phyloP scores from a whole-genome alignment of 495 filamentous ascomycete genomes.

The Aspergillus haitiensis region DNA sequence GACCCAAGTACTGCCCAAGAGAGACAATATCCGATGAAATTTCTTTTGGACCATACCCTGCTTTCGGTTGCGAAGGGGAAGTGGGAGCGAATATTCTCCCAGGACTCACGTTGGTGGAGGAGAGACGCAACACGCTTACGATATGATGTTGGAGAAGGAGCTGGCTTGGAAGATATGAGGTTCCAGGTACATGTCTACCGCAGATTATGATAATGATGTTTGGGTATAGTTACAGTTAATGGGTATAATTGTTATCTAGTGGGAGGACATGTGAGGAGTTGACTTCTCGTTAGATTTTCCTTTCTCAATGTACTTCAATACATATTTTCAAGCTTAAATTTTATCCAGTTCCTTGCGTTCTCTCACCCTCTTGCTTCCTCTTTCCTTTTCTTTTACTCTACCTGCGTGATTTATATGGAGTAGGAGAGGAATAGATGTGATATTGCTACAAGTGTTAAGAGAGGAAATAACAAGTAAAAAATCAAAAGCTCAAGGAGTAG shows the following conservation, averaged over 20 bases:
- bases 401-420: too few species aligned
- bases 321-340: too few species aligned
- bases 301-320: too few species aligned
- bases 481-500: slow-evolving; percentile 14
- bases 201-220: slow-evolving; percentile 28
- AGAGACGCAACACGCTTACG: slow-evolving; percentile 61
- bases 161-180: slow-evolving; percentile 83
- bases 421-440: slow-evolving; percentile 33
- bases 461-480: slow-evolving; percentile 7
- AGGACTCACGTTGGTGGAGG: slow-evolving; percentile 82
- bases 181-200: slow-evolving; percentile 86
- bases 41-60: slow-evolving; percentile 83
- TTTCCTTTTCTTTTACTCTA: not conserved
- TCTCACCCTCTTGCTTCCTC: too few species aligned
- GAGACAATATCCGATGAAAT: slow-evolving; percentile 89
- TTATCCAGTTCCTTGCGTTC: too few species aligned
- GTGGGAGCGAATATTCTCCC: slow-evolving; percentile 71
- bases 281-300: too few species aligned
- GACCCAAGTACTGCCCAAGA: slow-evolving; percentile 35
- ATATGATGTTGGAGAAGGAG: slow-evolving; percentile 70
- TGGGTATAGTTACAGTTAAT: not conserved
- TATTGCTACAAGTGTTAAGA: slow-evolving; percentile 47
- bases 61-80: slow-evolving; percentile 50
- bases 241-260: too few species aligned
- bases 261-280: too few species aligned